Evolutionary conservation across 768 basidiomycete species (phyloP).

Genomic region (Mrakia frigida): DNA sequence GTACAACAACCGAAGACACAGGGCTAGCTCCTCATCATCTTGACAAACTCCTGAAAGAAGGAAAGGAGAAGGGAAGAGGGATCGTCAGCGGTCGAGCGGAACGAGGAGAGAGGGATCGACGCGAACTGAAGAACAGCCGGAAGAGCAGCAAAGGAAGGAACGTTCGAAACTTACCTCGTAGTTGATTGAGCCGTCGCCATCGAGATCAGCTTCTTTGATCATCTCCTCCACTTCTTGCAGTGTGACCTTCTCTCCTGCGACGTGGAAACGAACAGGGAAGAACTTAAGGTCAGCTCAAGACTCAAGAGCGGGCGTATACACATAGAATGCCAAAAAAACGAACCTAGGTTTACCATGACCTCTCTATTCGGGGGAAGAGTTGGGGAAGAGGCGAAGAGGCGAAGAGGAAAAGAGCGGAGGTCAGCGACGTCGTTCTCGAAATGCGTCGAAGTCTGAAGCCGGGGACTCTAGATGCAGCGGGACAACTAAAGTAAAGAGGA

Average conservation of each 20-base stretch:
- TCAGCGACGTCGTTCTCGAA: neutral
- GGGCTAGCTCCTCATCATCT: neutral
- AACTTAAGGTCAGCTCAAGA: neutral
- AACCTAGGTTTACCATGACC: conserved; percentile 3
- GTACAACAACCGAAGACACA: neutral
- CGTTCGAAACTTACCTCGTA: neutral
- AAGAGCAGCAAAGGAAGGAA: neutral
- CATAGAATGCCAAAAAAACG: neutral
- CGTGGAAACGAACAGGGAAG: neutral
- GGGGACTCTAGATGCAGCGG: too few species aligned
- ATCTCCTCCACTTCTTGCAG: neutral
- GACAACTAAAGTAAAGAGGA: too few species aligned
- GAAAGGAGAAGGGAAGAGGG: too few species aligned
- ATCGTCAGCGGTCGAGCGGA: neutral
- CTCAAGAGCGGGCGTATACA: too few species aligned
- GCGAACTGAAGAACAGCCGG: neutral
- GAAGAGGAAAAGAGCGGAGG: neutral
- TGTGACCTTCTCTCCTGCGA: conserved; percentile 6
- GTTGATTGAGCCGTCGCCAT: neutral
- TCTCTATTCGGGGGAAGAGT: neutral
- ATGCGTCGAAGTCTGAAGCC: too few species aligned
- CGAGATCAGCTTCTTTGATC: neutral
- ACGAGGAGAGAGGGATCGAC: neutral
- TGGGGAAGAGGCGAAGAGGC: neutral
- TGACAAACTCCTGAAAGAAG: neutral